phyloP scores from a whole-genome alignment of 2,329 filamentous ascomycete genomes.

The Colletotrichum coccodes region DNA sequence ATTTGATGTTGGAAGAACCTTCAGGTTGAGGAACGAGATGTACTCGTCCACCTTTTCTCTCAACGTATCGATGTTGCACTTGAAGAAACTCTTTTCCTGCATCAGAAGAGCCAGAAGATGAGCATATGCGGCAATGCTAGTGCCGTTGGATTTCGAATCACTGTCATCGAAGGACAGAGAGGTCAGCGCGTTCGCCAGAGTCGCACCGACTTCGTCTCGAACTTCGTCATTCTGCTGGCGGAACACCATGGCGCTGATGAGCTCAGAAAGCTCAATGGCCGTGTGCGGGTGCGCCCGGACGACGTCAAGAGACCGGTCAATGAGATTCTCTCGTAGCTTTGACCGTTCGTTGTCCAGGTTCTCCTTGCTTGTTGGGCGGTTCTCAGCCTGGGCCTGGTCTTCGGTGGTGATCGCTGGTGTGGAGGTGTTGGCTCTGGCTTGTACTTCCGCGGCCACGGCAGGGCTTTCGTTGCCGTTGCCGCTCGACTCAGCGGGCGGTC shows the following conservation, averaged over 20 bases:
- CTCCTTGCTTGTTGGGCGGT: conserved; percentile 69
- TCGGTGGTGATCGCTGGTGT: conserved; percentile 37
- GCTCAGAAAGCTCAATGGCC: conserved; percentile 89
- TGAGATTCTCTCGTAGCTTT: conserved; percentile 78
- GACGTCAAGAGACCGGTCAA: conserved; percentile 90
- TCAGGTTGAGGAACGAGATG: conserved; percentile 80
- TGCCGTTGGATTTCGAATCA: conserved; percentile 70
- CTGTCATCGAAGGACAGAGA: conserved; percentile 71
- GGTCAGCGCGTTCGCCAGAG: conserved; percentile 85
- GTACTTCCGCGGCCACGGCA: conserved; percentile 7
- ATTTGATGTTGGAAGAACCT: conserved; percentile 36
- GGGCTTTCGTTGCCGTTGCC: conserved; percentile 34
- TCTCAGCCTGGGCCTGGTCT: conserved; percentile 37
- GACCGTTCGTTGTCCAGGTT: conserved; percentile 81
- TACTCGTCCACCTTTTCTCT: conserved; percentile 81
- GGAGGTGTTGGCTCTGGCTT: conserved; percentile 24
- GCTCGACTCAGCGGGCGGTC: conserved; percentile 38
- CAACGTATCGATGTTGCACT: conserved; percentile 77
- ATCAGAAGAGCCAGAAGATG: conserved; percentile 90
- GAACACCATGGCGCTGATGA: conserved; percentile 79
- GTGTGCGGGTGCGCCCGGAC: conserved; percentile 88
- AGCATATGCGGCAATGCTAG: conserved; percentile 84
- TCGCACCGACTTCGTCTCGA: conserved; percentile 81
- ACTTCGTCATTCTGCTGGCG: conserved; percentile 65
- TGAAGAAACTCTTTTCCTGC: conserved; percentile 84